These are phyloP conservation scores for Somion occarium DNA, from an alignment of 1,284 basidiomycete species.

Conservation along the genomic window DNA sequence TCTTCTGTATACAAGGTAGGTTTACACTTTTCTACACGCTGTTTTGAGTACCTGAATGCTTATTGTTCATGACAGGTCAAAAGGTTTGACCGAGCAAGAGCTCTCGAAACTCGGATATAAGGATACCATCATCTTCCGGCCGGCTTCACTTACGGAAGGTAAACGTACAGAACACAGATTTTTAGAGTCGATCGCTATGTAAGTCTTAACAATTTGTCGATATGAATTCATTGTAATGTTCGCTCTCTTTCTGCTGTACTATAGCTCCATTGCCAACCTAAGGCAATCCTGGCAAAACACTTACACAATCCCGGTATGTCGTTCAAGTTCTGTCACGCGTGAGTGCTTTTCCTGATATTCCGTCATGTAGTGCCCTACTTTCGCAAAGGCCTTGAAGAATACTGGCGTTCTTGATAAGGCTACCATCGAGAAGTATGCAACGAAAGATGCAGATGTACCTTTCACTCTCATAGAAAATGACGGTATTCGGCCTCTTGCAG, in stretches of 20 bases:
- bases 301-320: neutral
- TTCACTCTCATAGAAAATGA: conserved; percentile 7
- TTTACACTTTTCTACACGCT: conserved; percentile 2
- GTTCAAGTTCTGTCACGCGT: neutral
- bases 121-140: conserved; percentile 67
- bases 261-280: conserved; percentile 7
- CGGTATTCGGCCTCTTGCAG: neutral
- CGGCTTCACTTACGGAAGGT: conserved; percentile 45
- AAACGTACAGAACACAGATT: conserved; percentile 35
- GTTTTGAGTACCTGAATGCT: conserved; percentile 1
- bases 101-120: conserved; percentile 62
- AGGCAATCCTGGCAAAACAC: neutral
- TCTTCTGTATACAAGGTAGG: conserved; percentile 48
- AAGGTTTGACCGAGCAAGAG: conserved; percentile 70
- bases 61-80: conserved; percentile 40
- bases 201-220: conserved; percentile 14
- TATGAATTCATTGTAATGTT: neutral
- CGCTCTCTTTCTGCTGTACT: neutral
- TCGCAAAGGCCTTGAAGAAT: conserved; percentile 10
- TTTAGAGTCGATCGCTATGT: conserved; percentile 40
- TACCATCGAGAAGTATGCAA: conserved; percentile 7
- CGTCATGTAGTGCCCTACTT: neutral
- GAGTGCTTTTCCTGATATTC: neutral
- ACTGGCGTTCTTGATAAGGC: conserved; percentile 11
- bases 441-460: neutral